Evolutionary conservation across 2,329 filamentous ascomycete species (phyloP), one percentile per base, ranked within the genome.

Genomic region (Trichophyton schoenleinii): DNA sequence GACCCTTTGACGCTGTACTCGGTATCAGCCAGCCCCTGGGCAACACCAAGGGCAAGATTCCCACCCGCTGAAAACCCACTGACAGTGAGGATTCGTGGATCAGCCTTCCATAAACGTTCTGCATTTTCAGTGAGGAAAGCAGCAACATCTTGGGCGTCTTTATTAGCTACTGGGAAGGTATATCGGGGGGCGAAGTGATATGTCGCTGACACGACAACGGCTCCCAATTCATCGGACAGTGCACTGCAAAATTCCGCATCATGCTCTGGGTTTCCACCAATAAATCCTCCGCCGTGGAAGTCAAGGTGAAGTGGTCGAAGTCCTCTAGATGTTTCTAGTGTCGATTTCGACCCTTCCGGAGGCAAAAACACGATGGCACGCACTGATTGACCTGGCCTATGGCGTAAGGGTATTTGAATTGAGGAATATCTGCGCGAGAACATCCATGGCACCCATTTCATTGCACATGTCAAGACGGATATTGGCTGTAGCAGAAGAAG

Each of bases 31-130:
- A 68, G 57, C 22, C 63, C 46, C 61, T 68, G 65, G 18, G 67
- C 66, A 44, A 70, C 64, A 2, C 68, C 70, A 6, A 81, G 61
- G 1, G 75, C 76, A 6, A 81, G 67, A 62, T 76, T 78, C 0
- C 71, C 78, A 5, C 79, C 79, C 0, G 74, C 75, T 0, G 76
- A 78, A 34, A 73, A 72, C 0, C 79, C 79, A 28, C 73, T 72
- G 1, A 78, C 67, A 0, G 78, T 80, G 61, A 80, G 67, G 3
- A 76, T 63, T 1, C 68, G 66, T 2, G 73, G 67, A 66, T 79
- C 75, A 1, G 75, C 73, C 11, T 70, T 70, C 64, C 71, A 74
- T 31, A 70, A 63, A 0, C 61, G 58, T 58, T 69, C 70, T 0
- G 76, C 74, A 55, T 79, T 71, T 3, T 70, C 64, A 2, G 73